A percentile compares a stretch with the other conserved stretches of the same genome.
Conservation (phyloP, 2,329 filamentous ascomycete species). For the Ploettnerulaceae sp. region DNA sequence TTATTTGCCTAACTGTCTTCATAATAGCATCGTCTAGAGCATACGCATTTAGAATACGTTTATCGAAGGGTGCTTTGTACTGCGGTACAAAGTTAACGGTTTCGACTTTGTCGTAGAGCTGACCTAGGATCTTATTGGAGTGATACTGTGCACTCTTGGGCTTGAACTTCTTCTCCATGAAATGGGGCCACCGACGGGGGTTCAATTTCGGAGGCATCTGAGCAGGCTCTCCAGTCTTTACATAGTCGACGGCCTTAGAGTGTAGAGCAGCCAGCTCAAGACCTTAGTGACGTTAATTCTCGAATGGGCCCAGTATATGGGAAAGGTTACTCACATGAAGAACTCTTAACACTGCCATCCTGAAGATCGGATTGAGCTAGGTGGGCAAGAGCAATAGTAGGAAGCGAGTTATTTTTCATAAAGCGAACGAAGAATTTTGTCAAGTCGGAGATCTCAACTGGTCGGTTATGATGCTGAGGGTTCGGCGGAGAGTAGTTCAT, state of each 20-base stretch:
- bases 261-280: constrained; percentile 73
- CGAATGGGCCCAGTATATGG: background rate
- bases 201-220: constrained; percentile 55
- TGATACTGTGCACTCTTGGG: constrained; percentile 49
- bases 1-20: constrained; percentile 58
- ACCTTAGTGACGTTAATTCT: constrained; percentile 37
- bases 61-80: constrained; percentile 71
- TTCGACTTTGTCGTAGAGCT: constrained; percentile 72
- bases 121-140: constrained; percentile 69
- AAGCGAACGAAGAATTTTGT: constrained; percentile 84
- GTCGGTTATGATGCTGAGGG: constrained; percentile 50
- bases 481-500: constrained; percentile 69
- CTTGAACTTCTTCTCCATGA: constrained; percentile 66
- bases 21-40: constrained; percentile 51
- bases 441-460: constrained; percentile 69
- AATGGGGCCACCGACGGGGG: constrained; percentile 73
- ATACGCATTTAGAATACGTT: constrained; percentile 63
- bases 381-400: constrained; percentile 76
- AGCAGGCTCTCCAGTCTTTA: constrained; percentile 81
- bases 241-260: constrained; percentile 89
- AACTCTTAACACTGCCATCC: constrained; percentile 56
- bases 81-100: constrained; percentile 65
- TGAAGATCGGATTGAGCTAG: constrained; percentile 68
- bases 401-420: constrained; percentile 84
- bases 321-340: constrained; percentile 52